Base-by-base conservation (phyloP, 2,329 filamentous ascomycete species). In the Cordyceps javanica region DNA sequence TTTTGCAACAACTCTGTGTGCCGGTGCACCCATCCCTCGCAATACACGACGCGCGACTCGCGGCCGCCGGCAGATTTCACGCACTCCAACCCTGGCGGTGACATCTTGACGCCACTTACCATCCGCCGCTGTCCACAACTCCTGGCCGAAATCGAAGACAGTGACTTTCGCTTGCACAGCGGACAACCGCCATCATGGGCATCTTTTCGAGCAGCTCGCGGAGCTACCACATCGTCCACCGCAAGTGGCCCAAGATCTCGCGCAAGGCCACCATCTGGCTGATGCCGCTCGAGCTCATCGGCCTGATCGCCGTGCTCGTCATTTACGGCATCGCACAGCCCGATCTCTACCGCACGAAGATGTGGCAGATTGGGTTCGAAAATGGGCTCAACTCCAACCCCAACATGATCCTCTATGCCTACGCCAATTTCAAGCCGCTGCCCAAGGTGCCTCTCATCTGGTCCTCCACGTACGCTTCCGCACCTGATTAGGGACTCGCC, bases 331-430 rank as follows among this genome's bases (percentile, higher is more conserved):
- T 92, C 65, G 82, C 88, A 34, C 85, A 88, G 63, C 88, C 89
- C 16, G 81, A 91, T 69, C 77, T 86, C 55, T 92, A 87, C 70
- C 83, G 89, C 48, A 86, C 84, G 9, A 82, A 80, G 62, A 75
- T 92, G 65, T 93, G 89, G 89, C 76, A 80, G 67, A 83, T 91
- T 65, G 89, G 89, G 61, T 83, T 77, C 60, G 79, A 86, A 55
- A 77, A 88, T 68, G 82, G 83, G 60, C 89, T 88, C 77, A 92
- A 92, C 72, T 91, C 87, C 60, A 85, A 84, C 64, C 88, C 89
- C 14, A 79, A 75, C 60, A 81, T 86, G 65, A 75, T 90, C 19
- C 71, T 91, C 34, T 91, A 89, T 70, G 86, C 86, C 34, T 86
- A 87, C 66, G 87, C 88, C 53, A 92, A 92, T 67, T 81, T 90